phyloP scores from a whole-genome alignment of 2,329 filamentous ascomycete species.

The Gliomastix tumulicola region DNA sequence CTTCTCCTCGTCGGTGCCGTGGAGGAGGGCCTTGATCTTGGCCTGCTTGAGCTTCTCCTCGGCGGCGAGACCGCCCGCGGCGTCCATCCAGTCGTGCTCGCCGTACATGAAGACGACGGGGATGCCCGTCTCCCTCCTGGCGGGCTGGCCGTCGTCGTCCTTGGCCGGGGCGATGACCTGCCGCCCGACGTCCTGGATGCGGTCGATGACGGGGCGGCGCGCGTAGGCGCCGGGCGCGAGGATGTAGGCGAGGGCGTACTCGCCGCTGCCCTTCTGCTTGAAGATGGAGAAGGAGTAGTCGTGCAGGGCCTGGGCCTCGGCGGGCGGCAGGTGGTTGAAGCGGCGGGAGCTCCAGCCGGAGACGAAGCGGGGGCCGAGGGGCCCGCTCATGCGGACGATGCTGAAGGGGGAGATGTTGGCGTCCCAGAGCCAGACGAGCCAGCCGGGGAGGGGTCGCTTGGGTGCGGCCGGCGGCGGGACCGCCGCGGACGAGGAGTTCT shows the following conservation, averaged over 20 bases:
- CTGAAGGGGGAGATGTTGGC: constrained; percentile 94
- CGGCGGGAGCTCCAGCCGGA: constrained; percentile 92
- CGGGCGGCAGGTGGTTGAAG: constrained; percentile 78
- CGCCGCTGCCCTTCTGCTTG: constrained; percentile 82
- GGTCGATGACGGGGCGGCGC: constrained; percentile 75
- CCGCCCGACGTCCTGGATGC: constrained; percentile 82
- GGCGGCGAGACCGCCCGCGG: constrained; percentile 74
- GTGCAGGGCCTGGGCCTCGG: constrained; percentile 79
- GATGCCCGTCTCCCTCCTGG: constrained; percentile 54
- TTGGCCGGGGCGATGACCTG: constrained; percentile 41
- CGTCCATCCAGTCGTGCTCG: constrained; percentile 98
- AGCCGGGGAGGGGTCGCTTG: constrained; percentile 63
- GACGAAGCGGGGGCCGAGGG: constrained; percentile 83
- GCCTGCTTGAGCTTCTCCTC: constrained; percentile 71
- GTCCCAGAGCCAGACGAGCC: constrained; percentile 93
- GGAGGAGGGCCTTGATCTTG: constrained; percentile 49
- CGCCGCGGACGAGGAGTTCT: constrained; percentile 20
- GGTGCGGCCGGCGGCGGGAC: constrained; percentile 20
- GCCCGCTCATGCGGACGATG: constrained; percentile 79
- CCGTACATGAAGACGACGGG: constrained; percentile 94
- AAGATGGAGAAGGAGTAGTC: constrained; percentile 94
- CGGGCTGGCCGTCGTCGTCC: constrained; percentile 12
- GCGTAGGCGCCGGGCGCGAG: constrained; percentile 92
- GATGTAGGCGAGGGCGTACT: constrained; percentile 89
- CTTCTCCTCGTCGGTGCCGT: constrained; percentile 61